Conservation (phyloP, 208 protist genomes). For the Lotmaria passim region DNA sequence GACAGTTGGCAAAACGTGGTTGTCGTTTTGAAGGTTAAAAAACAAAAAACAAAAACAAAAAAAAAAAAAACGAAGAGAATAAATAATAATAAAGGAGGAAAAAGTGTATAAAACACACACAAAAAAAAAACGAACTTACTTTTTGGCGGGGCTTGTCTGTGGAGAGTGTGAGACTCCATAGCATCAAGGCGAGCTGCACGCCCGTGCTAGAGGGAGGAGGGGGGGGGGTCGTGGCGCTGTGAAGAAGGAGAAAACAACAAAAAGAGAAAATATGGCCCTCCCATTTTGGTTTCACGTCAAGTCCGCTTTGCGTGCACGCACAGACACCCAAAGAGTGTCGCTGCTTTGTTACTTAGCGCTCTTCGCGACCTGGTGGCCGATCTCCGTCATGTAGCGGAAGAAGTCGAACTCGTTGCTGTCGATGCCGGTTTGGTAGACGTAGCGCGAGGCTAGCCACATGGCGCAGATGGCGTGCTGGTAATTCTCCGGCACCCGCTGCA, state of each 20-base stretch:
- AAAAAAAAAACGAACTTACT: neutral
- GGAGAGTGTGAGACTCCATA: no score
- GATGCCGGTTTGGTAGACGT: slow-evolving; percentile 92
- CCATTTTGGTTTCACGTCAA: neutral
- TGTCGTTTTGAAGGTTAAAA: no score
- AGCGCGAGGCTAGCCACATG: slow-evolving; percentile 91
- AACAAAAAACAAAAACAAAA: slow-evolving; percentile 12
- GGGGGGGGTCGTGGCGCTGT: no score
- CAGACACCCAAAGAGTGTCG: neutral
- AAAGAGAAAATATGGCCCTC: no score
- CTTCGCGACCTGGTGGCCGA: slow-evolving; percentile 40
- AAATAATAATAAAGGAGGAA: neutral
- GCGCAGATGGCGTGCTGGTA: slow-evolving; percentile 95
- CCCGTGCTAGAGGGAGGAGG: no score
- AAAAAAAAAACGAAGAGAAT: neutral
- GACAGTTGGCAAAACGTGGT: no score
- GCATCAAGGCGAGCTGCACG: no score
- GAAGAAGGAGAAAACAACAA: no score
- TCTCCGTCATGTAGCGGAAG: slow-evolving; percentile 87
- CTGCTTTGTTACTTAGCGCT: slow-evolving; percentile 19
- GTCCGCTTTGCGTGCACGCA: no score
- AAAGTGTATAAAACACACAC: neutral
- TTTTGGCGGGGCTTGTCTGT: no score
- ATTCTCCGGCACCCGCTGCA: slow-evolving; percentile 89
- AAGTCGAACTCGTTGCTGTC: slow-evolving; percentile 91